phyloP scores from a whole-genome alignment of 2,329 filamentous ascomycete genomes.

The Cytospora leucostoma region DNA sequence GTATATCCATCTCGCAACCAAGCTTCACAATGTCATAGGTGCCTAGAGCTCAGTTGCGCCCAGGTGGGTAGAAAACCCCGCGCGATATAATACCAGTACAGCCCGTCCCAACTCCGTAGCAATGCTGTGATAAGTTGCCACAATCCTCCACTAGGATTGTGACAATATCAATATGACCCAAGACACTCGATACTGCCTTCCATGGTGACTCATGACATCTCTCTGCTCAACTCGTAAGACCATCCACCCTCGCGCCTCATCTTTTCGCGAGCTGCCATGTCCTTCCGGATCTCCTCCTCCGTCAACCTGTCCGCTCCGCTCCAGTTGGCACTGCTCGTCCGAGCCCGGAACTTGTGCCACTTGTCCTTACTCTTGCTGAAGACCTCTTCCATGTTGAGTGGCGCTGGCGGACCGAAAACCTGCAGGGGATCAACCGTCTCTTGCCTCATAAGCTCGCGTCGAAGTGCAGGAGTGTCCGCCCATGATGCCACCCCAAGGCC shows the following conservation, averaged over 20 bases:
- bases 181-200: not conserved
- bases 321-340: constrained; percentile 96
- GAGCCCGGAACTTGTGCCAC: constrained; percentile 82
- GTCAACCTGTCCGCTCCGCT: constrained; percentile 78
- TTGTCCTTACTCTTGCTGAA: constrained; percentile 87
- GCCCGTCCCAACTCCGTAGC: constrained; percentile 11
- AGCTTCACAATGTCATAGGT: not conserved
- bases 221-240: constrained; percentile 65
- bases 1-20: not conserved
- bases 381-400: constrained; percentile 93
- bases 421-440: constrained; percentile 81
- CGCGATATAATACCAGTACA: constrained; percentile 9
- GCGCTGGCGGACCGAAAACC: constrained; percentile 86
- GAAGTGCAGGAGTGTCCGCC: constrained; percentile 85
- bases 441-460: constrained; percentile 73
- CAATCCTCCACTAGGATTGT: not conserved
- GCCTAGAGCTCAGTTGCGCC: not conserved
- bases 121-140: constrained; percentile 11
- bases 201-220: constrained; percentile 41
- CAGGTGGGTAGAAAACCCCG: not conserved
- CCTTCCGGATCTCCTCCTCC: constrained; percentile 80
- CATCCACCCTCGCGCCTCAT: constrained; percentile 83
- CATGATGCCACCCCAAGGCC: constrained; percentile 67
- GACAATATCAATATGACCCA: not conserved
- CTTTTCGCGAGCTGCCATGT: constrained; percentile 76